Percentiles rank a stretch among this genome's conserved stretches.
Conservation (phyloP, 192 early-diverging fungal species). For the Entomortierella chlamydospora region DNA sequence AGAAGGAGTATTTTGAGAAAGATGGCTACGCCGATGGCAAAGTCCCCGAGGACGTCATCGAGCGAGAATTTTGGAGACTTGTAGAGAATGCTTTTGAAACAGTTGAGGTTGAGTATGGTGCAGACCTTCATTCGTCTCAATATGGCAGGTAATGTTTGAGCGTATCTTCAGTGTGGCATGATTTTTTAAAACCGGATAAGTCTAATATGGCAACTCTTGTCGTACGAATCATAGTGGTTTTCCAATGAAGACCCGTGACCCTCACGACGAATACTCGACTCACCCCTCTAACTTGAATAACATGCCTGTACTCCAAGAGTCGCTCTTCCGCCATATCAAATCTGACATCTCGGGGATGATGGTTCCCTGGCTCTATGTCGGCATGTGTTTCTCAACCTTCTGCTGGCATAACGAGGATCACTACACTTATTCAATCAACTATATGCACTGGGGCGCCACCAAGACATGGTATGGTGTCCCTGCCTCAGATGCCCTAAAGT, state of each 20-base stretch:
- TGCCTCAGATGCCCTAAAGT: constrained; percentile 77
- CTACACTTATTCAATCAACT: constrained; percentile 97
- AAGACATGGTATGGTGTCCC: constrained; percentile 99
- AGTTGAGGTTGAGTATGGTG: constrained; percentile 96
- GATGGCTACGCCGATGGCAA: constrained; percentile 55
- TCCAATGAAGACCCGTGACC: constrained; percentile 74
- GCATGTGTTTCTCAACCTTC: constrained; percentile 95
- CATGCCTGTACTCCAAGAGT: constrained; percentile 82
- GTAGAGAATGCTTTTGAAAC: constrained; percentile 88
- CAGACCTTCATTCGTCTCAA: constrained; percentile 90
- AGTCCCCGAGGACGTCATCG: constrained; percentile 77
- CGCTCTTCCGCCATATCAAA: constrained; percentile 88
- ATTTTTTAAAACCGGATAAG: no score
- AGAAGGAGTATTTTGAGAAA: constrained; percentile 76
- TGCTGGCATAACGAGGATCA: constrained; percentile 99
- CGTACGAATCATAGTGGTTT: constrained; percentile 74
- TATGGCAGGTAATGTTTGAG: constrained; percentile 79
- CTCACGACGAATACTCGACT: constrained; percentile 71
- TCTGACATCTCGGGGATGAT: constrained; percentile 98
- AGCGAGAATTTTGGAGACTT: constrained; percentile 94
- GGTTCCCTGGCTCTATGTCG: constrained; percentile 97
- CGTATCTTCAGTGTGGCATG: not conserved
- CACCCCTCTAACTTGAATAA: constrained; percentile 92
- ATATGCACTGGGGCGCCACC: constrained; percentile 95
- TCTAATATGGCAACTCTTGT: not conserved